Base-by-base conservation (phyloP, 352 stramenopile species). In the Pythium monospermum region DNA sequence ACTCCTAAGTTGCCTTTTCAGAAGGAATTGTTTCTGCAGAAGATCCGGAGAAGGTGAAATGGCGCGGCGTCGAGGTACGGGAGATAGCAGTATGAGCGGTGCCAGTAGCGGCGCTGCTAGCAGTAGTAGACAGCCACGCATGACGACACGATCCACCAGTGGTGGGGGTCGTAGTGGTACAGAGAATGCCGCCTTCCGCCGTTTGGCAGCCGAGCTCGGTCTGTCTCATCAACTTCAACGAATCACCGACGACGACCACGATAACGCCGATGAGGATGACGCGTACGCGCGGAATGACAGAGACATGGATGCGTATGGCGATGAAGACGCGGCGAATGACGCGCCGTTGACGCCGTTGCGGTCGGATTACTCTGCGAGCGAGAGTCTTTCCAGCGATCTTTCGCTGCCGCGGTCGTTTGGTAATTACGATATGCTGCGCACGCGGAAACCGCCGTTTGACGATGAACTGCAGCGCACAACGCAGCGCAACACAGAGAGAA, bases 331-430 rank as follows among this genome's bases (percentile, higher is more conserved):
- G 13, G 49, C 50, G 5, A 23, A 46, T 1, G 41, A 53, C n/a
- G 53, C 52, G 27, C 53, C 25, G 41, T 61, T 32, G 56, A 71
- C 28, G 28, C 50, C 37, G 44, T 61, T 45, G 62, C 64, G 79
- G 56, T 87, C 76, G 6, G 65, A 73, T 31, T 59, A 61, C 41
- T 76, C 68, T 28, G 77, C 75, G 4, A 85, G 68, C 53, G 77
- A 89, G 62, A 81, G 74, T 15, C 51, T 78, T 31, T 88, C 76
- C 25, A 89, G 78, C 49, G 78, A 89, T 16, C 61, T 89, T 38
- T 89, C 76, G 36, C 55, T 89, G 35, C 76, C 78, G 23, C 73
- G 68, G 13, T 89, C 78, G 13, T 85, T 89, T 51, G 77, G 77
- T 1, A 69, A 83, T 18, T 86, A 85, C 46, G 74, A 82, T 44